Conservation (phyloP, 352 stramenopile species). For the Globisporangium carolinianum region DNA sequence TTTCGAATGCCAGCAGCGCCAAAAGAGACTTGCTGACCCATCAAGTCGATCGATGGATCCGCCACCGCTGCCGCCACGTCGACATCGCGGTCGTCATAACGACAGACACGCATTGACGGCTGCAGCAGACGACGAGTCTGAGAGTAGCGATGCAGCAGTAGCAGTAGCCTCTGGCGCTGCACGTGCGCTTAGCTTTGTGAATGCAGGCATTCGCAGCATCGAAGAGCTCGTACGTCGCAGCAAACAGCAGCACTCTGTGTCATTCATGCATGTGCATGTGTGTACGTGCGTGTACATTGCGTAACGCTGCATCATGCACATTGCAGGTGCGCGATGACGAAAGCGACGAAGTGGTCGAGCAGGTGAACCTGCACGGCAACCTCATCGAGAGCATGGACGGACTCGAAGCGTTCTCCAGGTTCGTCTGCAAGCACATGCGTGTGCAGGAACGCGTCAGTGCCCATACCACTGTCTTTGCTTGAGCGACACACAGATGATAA, state of each 20-base stretch:
- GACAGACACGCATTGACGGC: background rate
- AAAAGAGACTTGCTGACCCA: background rate
- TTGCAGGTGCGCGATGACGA: conserved; percentile 23
- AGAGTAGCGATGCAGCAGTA: background rate
- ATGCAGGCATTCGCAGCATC: conserved; percentile 26
- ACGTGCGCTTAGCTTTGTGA: conserved; percentile 26
- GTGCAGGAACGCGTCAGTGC: too few species aligned
- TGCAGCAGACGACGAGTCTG: background rate
- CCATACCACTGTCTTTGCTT: too few species aligned
- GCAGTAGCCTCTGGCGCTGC: background rate
- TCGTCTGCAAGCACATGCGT: background rate
- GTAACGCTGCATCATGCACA: too few species aligned
- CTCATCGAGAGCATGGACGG: conserved; percentile 54
- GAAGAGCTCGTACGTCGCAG: conserved; percentile 27
- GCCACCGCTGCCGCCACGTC: background rate
- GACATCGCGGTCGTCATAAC: too few species aligned
- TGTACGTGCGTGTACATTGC: too few species aligned
- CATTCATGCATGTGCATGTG: background rate
- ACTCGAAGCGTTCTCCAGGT: conserved; percentile 51
- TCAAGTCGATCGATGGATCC: background rate
- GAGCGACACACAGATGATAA: background rate
- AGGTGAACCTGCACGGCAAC: conserved; percentile 80
- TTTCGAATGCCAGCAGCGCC: background rate
- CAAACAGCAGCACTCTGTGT: background rate
- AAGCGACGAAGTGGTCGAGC: conserved; percentile 42